Evolutionary conservation across 768 basidiomycete species (phyloP).

Genomic region (Mycena chlorophos): DNA sequence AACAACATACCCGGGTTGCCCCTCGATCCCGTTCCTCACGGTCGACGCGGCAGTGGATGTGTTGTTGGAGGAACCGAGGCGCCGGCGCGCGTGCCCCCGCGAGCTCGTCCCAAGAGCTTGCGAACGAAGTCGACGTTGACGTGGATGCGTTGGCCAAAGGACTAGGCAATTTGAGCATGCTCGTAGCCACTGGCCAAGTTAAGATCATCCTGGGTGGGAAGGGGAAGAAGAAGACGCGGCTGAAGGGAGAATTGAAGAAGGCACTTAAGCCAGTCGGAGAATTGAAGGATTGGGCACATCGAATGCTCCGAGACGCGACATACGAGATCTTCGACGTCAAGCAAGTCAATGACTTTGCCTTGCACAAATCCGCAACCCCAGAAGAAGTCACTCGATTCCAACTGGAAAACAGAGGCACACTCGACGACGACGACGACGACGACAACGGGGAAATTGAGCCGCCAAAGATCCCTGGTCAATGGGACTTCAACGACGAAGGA

Average conservation of each 20-base stretch:
- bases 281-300: not conserved
- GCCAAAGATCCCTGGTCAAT: conserved; percentile 4
- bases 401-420: too few species aligned
- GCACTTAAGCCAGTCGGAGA: not conserved
- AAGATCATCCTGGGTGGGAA: too few species aligned
- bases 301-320: conserved; percentile 2
- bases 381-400: too few species aligned
- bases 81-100: too few species aligned
- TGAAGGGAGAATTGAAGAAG: not conserved
- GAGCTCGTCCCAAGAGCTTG: not conserved
- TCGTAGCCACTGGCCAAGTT: too few species aligned
- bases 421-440: too few species aligned
- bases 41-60: not conserved
- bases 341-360: conserved; percentile 10
- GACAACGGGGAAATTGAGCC: conserved; percentile 4
- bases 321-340: conserved; percentile 9
- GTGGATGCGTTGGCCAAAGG: too few species aligned
- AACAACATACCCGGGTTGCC: not conserved
- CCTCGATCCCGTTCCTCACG: not conserved
- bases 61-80: not conserved
- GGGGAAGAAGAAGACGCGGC: too few species aligned
- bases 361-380: conserved; percentile 9
- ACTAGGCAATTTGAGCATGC: too few species aligned
- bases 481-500: conserved; percentile 16
- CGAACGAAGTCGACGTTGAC: too few species aligned